phyloP scores from a whole-genome alignment of 2,329 filamentous ascomycete genomes.

The Aspergillus ochraceoroseus region DNA sequence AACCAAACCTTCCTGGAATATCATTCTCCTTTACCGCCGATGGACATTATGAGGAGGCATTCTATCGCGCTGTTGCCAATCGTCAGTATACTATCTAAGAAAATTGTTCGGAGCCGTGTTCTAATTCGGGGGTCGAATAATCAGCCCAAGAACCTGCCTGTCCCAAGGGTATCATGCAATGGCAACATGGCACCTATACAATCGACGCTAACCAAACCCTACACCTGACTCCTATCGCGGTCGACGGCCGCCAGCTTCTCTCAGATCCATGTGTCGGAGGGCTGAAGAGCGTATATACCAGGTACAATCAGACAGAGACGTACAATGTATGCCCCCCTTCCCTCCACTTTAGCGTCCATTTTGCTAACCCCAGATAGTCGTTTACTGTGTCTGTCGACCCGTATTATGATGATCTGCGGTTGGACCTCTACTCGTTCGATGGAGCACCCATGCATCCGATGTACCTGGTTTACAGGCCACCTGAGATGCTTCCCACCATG shows the following conservation, averaged over 20 bases:
- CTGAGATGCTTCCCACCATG: slow-evolving; percentile 64
- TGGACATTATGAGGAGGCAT: slow-evolving; percentile 64
- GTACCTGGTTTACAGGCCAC: slow-evolving; percentile 59
- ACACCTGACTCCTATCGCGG: slow-evolving; percentile 55
- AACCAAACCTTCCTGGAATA: slow-evolving; percentile 62
- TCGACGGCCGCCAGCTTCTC: slow-evolving; percentile 63
- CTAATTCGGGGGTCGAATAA: slow-evolving; percentile 13
- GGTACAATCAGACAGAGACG: slow-evolving; percentile 61
- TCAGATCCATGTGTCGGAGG: slow-evolving; percentile 60
- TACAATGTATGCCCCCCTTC: slow-evolving; percentile 52
- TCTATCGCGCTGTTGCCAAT: slow-evolving; percentile 65
- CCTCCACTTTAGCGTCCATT: background rate
- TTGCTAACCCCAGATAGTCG: slow-evolving; percentile 27
- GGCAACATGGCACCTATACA: slow-evolving; percentile 63
- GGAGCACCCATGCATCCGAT: slow-evolving; percentile 63
- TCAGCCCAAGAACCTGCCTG: slow-evolving; percentile 57
- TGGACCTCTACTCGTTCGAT: slow-evolving; percentile 61
- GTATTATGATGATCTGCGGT: slow-evolving; percentile 58
- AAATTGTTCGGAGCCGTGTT: background rate
- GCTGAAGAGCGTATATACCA: slow-evolving; percentile 54
- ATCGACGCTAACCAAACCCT: slow-evolving; percentile 56
- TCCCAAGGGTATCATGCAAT: slow-evolving; percentile 63
- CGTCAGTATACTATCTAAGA: slow-evolving; percentile 47
- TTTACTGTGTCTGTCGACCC: slow-evolving; percentile 50
- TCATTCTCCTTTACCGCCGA: slow-evolving; percentile 69